Base-by-base conservation (phyloP, 192 early-diverging fungal species). In the Coemansia guatemalensis region DNA sequence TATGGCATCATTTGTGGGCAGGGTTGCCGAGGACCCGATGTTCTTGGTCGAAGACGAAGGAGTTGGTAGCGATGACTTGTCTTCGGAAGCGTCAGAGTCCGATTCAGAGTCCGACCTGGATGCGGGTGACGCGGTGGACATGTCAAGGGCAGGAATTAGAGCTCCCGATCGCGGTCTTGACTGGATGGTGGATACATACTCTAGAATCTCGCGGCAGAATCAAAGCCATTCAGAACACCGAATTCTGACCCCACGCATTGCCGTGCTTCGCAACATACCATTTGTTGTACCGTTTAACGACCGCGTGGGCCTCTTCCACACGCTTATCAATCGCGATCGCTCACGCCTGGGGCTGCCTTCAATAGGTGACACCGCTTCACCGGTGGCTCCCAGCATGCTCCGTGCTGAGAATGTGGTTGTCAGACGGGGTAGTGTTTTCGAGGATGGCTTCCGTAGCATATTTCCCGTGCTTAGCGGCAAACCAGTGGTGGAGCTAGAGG, bases 211-310 rank as follows among this genome's bases (percentile, higher is more conserved):
- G 58, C 75, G 60, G 4, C 44, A 64, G 33, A 60, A 51, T 30
- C 52, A 60, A 3, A 52, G 64, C 14, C 68, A 61, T 23, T 22
- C 66, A 0, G 68, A 69, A 30, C 56, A 62, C 17, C 49, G 47
- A 30, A 56, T 69, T 12, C 48, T 73, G 55, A 73, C 71, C 7
- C 77, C 77, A n/a, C 67, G 77, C 5, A 70, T 80, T 5, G 77
- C 77, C 3, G 65, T 98, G 22, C 77, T 98, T 54, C 85, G 84
- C 35, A 83, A 90, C 50, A 88, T 98, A 6, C 96, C 96, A 3
- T 98, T 96, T 79, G 88, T 97, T 2, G 87, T 97, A 22, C 91
- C 92, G 1, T 96, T 98, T 68, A 92, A 95, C 54, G 86, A 88
- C 54, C 88, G 96, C 20, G 92, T 95, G 18, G 72, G 85, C 6